These are phyloP conservation scores for Aleurites moluccanus DNA, from an alignment of 441 rosid genomes.

Conservation along the genomic window DNA sequence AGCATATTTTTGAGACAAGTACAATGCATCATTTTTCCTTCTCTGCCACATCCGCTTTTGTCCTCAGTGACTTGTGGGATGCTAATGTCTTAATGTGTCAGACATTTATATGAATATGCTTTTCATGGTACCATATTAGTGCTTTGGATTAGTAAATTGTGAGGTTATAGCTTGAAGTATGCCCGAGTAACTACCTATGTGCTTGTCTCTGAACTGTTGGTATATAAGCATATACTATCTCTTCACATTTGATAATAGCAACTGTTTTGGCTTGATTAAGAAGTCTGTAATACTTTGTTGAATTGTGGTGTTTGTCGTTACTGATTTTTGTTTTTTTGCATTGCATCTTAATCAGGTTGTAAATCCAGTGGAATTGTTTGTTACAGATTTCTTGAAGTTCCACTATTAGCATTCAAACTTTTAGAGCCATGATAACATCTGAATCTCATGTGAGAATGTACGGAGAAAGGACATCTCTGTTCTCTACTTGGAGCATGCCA, in stretches of 20 bases:
- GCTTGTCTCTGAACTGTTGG: background rate
- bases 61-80: no score
- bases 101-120: no score
- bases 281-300: background rate
- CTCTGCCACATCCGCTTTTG: no score
- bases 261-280: background rate
- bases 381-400: background rate
- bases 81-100: no score
- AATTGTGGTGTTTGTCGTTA: background rate
- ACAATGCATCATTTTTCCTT: no score
- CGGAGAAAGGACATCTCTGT: background rate
- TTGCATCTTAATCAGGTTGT: background rate
- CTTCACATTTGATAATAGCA: no score
- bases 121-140: no score
- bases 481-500: background rate
- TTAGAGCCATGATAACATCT: background rate
- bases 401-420: background rate
- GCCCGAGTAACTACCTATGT: no score
- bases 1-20: no score
- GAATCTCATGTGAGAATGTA: background rate
- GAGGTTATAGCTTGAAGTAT: no score
- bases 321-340: background rate
- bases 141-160: no score
- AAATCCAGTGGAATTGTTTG: background rate
- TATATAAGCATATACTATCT: background rate